Percentiles rank a stretch among this genome's conserved stretches.
These are phyloP conservation scores for Myrica gale DNA, from an alignment of 306 rosid species.

Conservation along the genomic window DNA sequence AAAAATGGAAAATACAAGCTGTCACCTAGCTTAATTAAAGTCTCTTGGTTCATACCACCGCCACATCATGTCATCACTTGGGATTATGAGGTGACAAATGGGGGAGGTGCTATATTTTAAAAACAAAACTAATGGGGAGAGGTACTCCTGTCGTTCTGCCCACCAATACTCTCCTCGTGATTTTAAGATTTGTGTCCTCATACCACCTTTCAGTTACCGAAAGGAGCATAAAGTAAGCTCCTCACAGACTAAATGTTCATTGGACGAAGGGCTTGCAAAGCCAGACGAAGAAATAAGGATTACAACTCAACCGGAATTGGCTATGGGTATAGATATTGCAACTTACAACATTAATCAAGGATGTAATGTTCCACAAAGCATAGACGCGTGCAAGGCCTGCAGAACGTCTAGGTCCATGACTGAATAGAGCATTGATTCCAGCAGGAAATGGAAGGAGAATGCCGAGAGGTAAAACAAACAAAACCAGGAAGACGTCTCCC, in stretches of 20 bases:
- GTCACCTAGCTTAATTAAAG: background rate
- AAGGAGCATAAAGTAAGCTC: background rate
- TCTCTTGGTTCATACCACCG: too few relatives aligned
- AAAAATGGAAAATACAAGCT: background rate
- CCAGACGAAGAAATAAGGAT: conserved; percentile 3
- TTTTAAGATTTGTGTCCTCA: background rate
- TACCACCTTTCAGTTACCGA: background rate
- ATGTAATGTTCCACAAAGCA: conserved; percentile 91
- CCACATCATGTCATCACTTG: too few relatives aligned
- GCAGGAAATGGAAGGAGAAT: conserved; percentile 97
- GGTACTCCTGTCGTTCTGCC: too few relatives aligned
- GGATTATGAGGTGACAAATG: too few relatives aligned
- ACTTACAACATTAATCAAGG: conserved; percentile 87
- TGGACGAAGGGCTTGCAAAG: background rate
- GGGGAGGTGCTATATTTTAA: too few relatives aligned
- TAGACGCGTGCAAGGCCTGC: conserved; percentile 95
- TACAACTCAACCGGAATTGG: conserved; percentile 20
- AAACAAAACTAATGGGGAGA: too few relatives aligned
- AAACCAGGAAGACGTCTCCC: conserved; percentile 84
- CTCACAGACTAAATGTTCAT: background rate
- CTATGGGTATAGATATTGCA: conserved; percentile 9
- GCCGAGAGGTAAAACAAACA: conserved; percentile 85
- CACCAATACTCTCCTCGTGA: background rate
- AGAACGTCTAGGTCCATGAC: conserved; percentile 98
- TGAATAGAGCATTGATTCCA: conserved; percentile 97